Conservation (phyloP, 2,329 filamentous ascomycete genomes). For the Amphichorda felina region DNA sequence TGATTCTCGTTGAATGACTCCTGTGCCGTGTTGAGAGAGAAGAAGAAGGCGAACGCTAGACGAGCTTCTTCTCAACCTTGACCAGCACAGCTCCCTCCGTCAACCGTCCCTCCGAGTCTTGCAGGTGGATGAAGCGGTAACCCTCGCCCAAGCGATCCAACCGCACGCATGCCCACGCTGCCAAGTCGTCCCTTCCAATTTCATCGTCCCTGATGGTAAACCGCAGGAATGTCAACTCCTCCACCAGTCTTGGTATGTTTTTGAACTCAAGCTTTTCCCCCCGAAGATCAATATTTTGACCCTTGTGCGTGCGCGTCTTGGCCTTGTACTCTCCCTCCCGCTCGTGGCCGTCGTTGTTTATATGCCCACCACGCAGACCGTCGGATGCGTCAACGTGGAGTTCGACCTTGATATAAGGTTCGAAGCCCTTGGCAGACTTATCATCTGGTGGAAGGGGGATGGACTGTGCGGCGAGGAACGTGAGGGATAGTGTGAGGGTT, state of each 20-base stretch:
- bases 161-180: constrained; percentile 81
- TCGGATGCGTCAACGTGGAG: constrained; percentile 65
- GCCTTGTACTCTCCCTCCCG: constrained; percentile 40
- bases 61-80: constrained; percentile 51
- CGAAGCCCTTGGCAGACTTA: constrained; percentile 43
- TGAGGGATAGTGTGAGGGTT: constrained; percentile 60
- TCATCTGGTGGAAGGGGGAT: constrained; percentile 52
- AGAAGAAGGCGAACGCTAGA: constrained; percentile 3
- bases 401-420: constrained; percentile 74
- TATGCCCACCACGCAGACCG: constrained; percentile 23
- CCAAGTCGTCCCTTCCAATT: constrained; percentile 63
- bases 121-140: constrained; percentile 65
- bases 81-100: constrained; percentile 63
- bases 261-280: constrained; percentile 47
- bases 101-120: constrained; percentile 54
- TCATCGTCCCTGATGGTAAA: constrained; percentile 87
- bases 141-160: constrained; percentile 70
- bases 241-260: constrained; percentile 42
- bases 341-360: constrained; percentile 26
- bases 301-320: constrained; percentile 44
- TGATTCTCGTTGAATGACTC: background rate
- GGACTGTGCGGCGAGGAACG: constrained; percentile 65
- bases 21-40: background rate
- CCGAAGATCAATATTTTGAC: constrained; percentile 51
- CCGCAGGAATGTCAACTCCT: constrained; percentile 61